phyloP scores from a whole-genome alignment of 345 rosid species.

The Raphanus sativus region DNA sequence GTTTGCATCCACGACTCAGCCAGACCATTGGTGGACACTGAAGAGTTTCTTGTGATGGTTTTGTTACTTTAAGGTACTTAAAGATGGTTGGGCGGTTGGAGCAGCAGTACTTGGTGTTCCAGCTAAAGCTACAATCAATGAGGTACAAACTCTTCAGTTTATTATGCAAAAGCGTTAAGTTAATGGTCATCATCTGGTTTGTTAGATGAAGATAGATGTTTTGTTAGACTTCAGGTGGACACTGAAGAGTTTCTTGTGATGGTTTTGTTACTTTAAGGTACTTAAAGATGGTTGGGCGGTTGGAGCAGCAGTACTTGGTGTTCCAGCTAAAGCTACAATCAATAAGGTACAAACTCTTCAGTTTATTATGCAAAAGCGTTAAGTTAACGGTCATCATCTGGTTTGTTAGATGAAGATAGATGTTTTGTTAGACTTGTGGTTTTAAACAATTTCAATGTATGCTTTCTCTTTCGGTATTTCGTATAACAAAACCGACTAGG shows the following conservation, averaged over 20 bases:
- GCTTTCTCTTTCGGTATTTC: conserved; percentile 1
- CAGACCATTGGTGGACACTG: conserved; percentile 66
- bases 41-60: conserved; percentile 43
- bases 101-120: conserved; percentile 99
- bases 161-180: no score
- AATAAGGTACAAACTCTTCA: conserved; percentile 60
- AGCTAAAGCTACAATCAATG: conserved; percentile 93
- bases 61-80: conserved; percentile 57
- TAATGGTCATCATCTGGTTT: not conserved
- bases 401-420: not conserved
- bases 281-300: conserved; percentile 63
- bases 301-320: conserved; percentile 99
- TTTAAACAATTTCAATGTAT: not conserved
- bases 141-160: conserved; percentile 47
- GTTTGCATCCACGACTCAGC: conserved; percentile 97
- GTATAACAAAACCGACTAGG: no score
- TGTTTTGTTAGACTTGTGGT: not conserved
- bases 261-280: conserved; percentile 49
- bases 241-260: conserved; percentile 46
- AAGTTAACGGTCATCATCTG: not conserved
- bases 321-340: conserved; percentile 92
- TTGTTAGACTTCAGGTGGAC: conserved; percentile 36
- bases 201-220: not conserved
- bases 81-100: conserved; percentile 69
- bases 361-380: no score